These are phyloP conservation scores for Candida sithepensis DNA, from an alignment of 805 yeast species.

Conservation along the genomic window DNA sequence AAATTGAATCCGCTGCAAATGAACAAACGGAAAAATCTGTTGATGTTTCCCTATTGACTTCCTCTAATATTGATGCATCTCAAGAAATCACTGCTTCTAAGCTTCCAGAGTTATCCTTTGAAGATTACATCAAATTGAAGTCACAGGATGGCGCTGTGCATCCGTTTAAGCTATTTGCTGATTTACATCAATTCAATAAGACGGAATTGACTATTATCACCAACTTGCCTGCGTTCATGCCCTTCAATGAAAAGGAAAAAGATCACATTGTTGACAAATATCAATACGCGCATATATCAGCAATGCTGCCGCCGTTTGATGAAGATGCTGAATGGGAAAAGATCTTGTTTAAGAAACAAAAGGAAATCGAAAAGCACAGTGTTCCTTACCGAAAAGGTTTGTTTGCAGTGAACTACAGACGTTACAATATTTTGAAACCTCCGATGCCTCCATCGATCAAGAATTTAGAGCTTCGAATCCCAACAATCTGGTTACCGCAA, in stretches of 20 bases:
- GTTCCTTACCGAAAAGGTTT: constrained; percentile 50
- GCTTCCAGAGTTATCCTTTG: constrained; percentile 30
- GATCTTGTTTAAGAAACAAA: constrained; percentile 46
- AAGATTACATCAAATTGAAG: constrained; percentile 21
- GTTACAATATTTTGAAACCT: constrained; percentile 68
- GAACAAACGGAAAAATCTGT: constrained; percentile 25
- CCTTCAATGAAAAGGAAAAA: constrained; percentile 38
- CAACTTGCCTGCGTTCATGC: constrained; percentile 44
- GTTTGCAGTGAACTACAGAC: constrained; percentile 50
- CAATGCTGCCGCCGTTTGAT: constrained; percentile 61
- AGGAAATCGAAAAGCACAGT: constrained; percentile 38
- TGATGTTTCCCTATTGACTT: constrained; percentile 34
- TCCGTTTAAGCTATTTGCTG: constrained; percentile 47
- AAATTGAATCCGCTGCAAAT: neutral
- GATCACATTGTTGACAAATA: constrained; percentile 29
- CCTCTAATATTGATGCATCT: constrained; percentile 30
- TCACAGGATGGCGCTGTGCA: constrained; percentile 7
- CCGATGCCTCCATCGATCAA: constrained; percentile 87
- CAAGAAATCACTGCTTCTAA: constrained; percentile 28
- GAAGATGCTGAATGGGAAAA: constrained; percentile 60
- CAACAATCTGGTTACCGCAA: constrained; percentile 94
- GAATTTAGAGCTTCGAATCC: constrained; percentile 78
- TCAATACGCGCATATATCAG: constrained; percentile 53
- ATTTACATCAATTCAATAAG: constrained; percentile 39
- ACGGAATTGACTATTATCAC: constrained; percentile 46